Evolutionary conservation across 371 early-diverging fungal genomes (phyloP).

Genomic region (Basidiobolus meristosporus): DNA sequence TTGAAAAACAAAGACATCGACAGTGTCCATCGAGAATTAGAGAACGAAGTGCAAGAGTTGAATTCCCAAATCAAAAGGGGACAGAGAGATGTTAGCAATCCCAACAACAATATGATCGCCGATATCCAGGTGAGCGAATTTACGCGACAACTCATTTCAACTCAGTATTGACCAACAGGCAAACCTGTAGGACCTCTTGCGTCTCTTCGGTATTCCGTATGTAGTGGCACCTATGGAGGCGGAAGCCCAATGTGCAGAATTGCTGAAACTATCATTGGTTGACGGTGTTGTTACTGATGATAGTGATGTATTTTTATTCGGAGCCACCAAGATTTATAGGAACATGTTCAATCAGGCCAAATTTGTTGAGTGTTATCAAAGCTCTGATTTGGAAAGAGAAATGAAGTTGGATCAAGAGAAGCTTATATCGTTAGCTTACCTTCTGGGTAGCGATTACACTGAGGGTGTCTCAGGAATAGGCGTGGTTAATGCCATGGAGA

Average conservation of each 20-base stretch:
- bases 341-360: slow-evolving; percentile 89
- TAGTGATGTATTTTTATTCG: slow-evolving; percentile 95
- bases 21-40: slow-evolving; percentile 14
- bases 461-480: slow-evolving; percentile 90
- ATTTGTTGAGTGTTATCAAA: slow-evolving; percentile 65
- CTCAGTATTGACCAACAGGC: not conserved
- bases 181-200: slow-evolving; percentile 35
- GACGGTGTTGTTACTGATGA: slow-evolving; percentile 99
- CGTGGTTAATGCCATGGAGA: slow-evolving; percentile 82
- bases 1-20: slow-evolving; percentile 14
- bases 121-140: slow-evolving; percentile 26
- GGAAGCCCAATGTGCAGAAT: slow-evolving; percentile 91
- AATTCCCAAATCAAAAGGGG: slow-evolving; percentile 28
- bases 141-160: not conserved
- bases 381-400: slow-evolving; percentile 36
- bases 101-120: slow-evolving; percentile 47
- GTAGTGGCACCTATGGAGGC: slow-evolving; percentile 94
- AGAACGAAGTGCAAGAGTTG: slow-evolving; percentile 33
- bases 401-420: slow-evolving; percentile 48
- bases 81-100: slow-evolving; percentile 36
- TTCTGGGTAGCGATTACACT: slow-evolving; percentile 97
- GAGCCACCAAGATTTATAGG: slow-evolving; percentile 73
- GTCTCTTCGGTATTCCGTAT: slow-evolving; percentile 90
- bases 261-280: slow-evolving; percentile 44
- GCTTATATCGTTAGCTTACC: slow-evolving; percentile 70